phyloP scores from a whole-genome alignment of 2,329 filamentous ascomycete genomes.

The Trichophyton rubrum region DNA sequence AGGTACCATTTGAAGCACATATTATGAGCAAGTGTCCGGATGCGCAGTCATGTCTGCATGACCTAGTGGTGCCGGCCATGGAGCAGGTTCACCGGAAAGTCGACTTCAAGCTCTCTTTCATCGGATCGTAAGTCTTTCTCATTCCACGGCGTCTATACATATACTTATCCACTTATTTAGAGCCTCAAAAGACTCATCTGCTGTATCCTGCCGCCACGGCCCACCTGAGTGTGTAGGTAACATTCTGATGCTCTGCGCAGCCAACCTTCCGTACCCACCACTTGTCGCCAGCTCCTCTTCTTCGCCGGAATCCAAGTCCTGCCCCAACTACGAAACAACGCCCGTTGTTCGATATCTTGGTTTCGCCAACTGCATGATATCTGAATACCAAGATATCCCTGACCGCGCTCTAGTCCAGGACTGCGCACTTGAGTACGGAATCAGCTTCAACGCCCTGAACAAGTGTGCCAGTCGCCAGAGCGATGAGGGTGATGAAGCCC shows the following conservation, averaged over 20 bases:
- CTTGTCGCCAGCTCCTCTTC: background rate
- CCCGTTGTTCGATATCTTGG: slow-evolving; percentile 73
- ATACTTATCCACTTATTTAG: slow-evolving; percentile 48
- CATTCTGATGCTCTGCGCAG: slow-evolving; percentile 85
- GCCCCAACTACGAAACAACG: slow-evolving; percentile 49
- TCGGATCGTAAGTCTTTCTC: slow-evolving; percentile 51
- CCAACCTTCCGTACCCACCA: slow-evolving; percentile 42
- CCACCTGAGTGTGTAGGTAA: slow-evolving; percentile 85
- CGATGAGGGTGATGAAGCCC: slow-evolving; percentile 44
- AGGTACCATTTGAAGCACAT: slow-evolving; percentile 76
- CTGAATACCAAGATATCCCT: slow-evolving; percentile 65
- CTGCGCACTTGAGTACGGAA: slow-evolving; percentile 81
- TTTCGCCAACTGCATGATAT: slow-evolving; percentile 81
- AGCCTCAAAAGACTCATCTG: slow-evolving; percentile 59
- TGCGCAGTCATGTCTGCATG: slow-evolving; percentile 65
- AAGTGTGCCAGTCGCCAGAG: slow-evolving; percentile 67
- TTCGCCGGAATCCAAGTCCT: slow-evolving; percentile 3
- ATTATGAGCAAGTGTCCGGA: slow-evolving; percentile 98
- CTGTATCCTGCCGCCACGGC: slow-evolving; percentile 79
- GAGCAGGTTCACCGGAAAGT: slow-evolving; percentile 68
- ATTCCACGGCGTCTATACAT: too few species aligned
- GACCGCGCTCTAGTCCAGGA: slow-evolving; percentile 64
- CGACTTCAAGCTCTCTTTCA: slow-evolving; percentile 81
- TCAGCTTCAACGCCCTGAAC: slow-evolving; percentile 71
- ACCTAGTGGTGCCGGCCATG: slow-evolving; percentile 79